Evolutionary conservation across 2,329 filamentous ascomycete genomes (phyloP), one percentile per base, ranked within the genome.

Genomic region (Colletotrichum endophyticum): DNA sequence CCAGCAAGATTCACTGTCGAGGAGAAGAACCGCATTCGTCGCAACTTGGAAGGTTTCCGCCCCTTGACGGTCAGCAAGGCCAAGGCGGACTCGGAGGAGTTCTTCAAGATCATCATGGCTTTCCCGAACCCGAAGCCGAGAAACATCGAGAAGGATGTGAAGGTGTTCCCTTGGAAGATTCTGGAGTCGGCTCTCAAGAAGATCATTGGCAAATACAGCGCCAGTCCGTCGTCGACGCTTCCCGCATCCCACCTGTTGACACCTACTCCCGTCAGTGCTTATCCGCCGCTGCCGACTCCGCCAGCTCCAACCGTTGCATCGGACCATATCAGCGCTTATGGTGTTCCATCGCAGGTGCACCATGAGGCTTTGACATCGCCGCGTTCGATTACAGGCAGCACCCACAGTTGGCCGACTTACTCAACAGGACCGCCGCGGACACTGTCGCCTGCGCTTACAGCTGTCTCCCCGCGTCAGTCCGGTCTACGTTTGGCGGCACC

Each of bases 91-190:
- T 98, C 95, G 83, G 96, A 99, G 84, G 95, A 98, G 72, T 99
- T 99, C 85, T 99, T 99, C 92, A 98, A 98, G 87, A 91, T 98
- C 81, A 99, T 99, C 86, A 99, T 99, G 97, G 95, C 93, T 2
- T 99, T 99, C 83, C 95, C 96, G 15, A 95, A 94, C 77, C 97
- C 97, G 3, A 99, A 99, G 86, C 97, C 97, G 22, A 91, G 97
- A 78, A 98, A 99, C 83, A 99, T 99, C 79, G 97, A 99, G 88
- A 99, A 99, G 87, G 96, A 99, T 82, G 96, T 99, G 83, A 99
- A 99, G 87, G 97, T 99, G 15, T 99, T 99, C 82, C 94, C 96
- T 6, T 99, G 97, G 97, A 97, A 96, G 85, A 95, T 97, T 76
- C 89, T 99, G 61, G 91, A 92, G 66, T 91, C 93, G 76, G 96